Evolutionary conservation across 1,284 basidiomycete species (phyloP).

Genomic region (Leccinum variabile): DNA sequence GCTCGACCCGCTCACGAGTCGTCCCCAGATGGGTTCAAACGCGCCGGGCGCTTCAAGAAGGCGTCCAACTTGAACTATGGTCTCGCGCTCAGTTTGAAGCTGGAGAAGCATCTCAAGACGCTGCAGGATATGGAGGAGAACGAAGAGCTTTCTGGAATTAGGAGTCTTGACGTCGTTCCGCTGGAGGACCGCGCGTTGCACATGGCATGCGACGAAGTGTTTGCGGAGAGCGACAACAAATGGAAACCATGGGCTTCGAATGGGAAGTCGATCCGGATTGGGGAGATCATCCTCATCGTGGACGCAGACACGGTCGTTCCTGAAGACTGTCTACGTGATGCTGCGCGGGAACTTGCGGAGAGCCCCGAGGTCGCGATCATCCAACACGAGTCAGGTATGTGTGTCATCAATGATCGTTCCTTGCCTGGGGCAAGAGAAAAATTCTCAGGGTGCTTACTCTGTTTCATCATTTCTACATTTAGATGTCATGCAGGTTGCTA

Average conservation of each 20-base stretch:
- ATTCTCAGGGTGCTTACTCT: slow-evolving; percentile 1
- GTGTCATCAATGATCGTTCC: not conserved
- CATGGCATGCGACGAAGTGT: slow-evolving; percentile 67
- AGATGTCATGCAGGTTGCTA: slow-evolving; percentile 84
- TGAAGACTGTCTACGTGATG: slow-evolving; percentile 82
- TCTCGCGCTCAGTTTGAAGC: slow-evolving; percentile 67
- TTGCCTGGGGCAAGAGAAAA: not conserved
- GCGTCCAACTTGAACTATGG: slow-evolving; percentile 89
- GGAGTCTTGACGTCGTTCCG: slow-evolving; percentile 38
- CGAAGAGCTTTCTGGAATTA: slow-evolving; percentile 29
- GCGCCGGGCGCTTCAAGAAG: slow-evolving; percentile 88
- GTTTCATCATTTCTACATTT: not conserved
- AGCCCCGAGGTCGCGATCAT: slow-evolving; percentile 72
- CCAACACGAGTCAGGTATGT: slow-evolving; percentile 72
- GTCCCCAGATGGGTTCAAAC: slow-evolving; percentile 56
- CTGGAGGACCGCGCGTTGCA: slow-evolving; percentile 67
- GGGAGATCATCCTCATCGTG: slow-evolving; percentile 69
- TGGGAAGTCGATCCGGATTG: slow-evolving; percentile 56
- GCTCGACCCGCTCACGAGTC: slow-evolving; percentile 65
- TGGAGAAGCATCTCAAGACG: slow-evolving; percentile 53
- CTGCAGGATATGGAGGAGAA: slow-evolving; percentile 48
- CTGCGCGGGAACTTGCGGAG: slow-evolving; percentile 75
- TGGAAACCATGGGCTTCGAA: slow-evolving; percentile 74
- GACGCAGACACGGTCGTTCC: slow-evolving; percentile 86
- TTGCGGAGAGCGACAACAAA: slow-evolving; percentile 49